Conservation (phyloP, 73 alveolate species). For the Tetrahymena thermophila region DNA sequence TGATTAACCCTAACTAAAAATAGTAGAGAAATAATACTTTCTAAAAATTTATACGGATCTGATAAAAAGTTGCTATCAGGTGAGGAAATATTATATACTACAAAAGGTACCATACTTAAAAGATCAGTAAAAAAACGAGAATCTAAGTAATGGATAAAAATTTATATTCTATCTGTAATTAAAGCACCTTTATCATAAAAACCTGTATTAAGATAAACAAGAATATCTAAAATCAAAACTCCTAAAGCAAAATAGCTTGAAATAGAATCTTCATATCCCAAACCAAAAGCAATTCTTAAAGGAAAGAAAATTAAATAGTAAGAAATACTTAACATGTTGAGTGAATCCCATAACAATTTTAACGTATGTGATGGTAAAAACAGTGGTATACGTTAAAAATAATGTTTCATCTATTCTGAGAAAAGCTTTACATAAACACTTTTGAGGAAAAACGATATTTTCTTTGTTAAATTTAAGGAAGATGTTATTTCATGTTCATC, state of each 20-base stretch:
- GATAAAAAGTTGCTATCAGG: not conserved
- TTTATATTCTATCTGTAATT: not conserved
- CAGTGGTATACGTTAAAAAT: not conserved
- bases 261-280: not conserved
- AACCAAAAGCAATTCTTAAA: not conserved
- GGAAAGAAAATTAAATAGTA: not conserved
- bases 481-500: not conserved
- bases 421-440: not conserved
- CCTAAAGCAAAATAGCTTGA: not conserved
- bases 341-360: not conserved
- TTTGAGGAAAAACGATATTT: not conserved
- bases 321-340: not conserved
- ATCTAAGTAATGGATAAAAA: not conserved
- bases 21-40: not conserved
- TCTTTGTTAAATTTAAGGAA: not conserved
- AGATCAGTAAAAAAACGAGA: not conserved
- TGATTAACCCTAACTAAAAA: not conserved
- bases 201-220: not conserved
- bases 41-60: not conserved
- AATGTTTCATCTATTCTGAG: not conserved
- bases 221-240: not conserved
- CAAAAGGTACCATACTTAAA: not conserved
- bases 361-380: not conserved
- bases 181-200: not conserved
- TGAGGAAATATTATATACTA: not conserved